These are phyloP conservation scores for Cladosporium colombiae DNA, from an alignment of 2,329 filamentous ascomycete genomes.

Conservation along the genomic window DNA sequence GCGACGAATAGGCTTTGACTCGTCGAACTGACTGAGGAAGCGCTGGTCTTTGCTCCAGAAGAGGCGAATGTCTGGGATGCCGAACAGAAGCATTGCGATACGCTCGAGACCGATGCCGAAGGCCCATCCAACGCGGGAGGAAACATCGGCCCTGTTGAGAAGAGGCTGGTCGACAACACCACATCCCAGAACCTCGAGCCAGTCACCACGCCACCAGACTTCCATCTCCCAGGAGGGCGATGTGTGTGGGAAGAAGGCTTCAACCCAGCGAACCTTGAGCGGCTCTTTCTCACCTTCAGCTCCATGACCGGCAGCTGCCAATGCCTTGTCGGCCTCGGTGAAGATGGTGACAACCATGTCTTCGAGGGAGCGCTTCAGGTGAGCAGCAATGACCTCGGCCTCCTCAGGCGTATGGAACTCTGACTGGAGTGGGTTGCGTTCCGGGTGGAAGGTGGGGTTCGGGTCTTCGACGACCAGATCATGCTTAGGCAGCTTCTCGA, in stretches of 20 bases:
- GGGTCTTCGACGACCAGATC: conserved; percentile 78
- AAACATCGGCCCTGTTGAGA: conserved; percentile 73
- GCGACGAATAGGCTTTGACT: conserved; percentile 53
- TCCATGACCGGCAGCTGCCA: conserved; percentile 45
- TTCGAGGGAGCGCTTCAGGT: conserved; percentile 88
- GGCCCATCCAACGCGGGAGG: conserved; percentile 82
- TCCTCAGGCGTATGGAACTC: conserved; percentile 72
- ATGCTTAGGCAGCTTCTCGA: conserved; percentile 72
- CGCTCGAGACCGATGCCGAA: conserved; percentile 93
- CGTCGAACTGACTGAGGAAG: conserved; percentile 79
- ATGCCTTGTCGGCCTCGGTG: conserved; percentile 69
- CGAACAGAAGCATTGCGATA: conserved; percentile 96
- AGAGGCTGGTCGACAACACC: conserved; percentile 85
- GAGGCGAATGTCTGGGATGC: conserved; percentile 91
- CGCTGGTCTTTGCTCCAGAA: conserved; percentile 89
- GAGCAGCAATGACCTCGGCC: conserved; percentile 76
- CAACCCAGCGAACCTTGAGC: conserved; percentile 86
- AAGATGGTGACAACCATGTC: conserved; percentile 89
- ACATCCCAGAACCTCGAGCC: conserved; percentile 94
- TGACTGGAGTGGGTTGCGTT: conserved; percentile 80
- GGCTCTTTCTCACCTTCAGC: conserved; percentile 60
- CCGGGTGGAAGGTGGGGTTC: conserved; percentile 73
- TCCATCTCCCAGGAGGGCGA: conserved; percentile 95
- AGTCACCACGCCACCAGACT: conserved; percentile 90
- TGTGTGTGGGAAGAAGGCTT: conserved; percentile 97